Conservation (phyloP, 2,329 filamentous ascomycete species). For the Chaetothyriales sp. region DNA sequence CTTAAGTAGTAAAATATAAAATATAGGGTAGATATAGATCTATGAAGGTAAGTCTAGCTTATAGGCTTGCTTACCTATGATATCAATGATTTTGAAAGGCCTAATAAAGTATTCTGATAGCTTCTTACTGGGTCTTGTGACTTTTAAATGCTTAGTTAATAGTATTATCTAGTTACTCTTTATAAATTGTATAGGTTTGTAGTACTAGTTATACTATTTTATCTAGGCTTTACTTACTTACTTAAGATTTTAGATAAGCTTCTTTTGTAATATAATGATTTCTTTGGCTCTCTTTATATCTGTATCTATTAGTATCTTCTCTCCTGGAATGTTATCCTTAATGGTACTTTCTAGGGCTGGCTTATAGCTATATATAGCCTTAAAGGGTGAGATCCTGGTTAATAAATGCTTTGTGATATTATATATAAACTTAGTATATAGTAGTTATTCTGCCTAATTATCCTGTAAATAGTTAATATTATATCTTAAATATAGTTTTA, state of each 20-base stretch:
- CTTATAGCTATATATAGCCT: background rate
- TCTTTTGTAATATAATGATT: too few relatives aligned
- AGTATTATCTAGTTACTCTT: background rate
- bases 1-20: background rate
- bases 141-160: background rate
- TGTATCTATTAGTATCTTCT: too few relatives aligned
- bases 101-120: background rate
- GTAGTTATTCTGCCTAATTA: background rate
- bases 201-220: background rate
- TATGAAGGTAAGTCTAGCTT: background rate
- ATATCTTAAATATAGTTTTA: conserved; percentile 5
- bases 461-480: conserved; percentile 5
- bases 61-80: background rate
- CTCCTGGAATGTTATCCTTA: too few relatives aligned
- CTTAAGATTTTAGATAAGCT: too few relatives aligned
- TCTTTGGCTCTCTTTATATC: too few relatives aligned
- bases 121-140: background rate
- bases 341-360: background rate
- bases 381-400: background rate
- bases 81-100: background rate
- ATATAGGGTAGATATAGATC: background rate
- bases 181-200: background rate
- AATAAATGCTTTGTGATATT: background rate
- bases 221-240: too few relatives aligned
- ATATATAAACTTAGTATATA: background rate